Conservation (phyloP, 2,329 filamentous ascomycete species). For the Achaetomium macrosporum region DNA sequence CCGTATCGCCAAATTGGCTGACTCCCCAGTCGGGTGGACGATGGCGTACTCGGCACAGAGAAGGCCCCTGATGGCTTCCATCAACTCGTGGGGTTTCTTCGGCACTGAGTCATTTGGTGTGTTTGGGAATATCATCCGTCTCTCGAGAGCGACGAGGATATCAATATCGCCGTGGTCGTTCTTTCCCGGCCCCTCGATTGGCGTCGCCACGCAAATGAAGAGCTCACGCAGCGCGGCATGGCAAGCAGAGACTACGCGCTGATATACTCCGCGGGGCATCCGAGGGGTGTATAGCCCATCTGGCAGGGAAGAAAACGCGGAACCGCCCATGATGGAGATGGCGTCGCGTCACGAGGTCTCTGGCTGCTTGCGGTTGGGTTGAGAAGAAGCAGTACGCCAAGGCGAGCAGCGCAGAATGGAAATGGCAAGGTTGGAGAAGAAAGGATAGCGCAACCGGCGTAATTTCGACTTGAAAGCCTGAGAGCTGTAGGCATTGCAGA, state of each 20-base stretch:
- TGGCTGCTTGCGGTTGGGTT: neutral
- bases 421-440: neutral
- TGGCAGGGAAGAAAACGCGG: constrained; percentile 45
- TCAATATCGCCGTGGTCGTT: constrained; percentile 67
- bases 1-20: constrained; percentile 48
- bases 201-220: constrained; percentile 51
- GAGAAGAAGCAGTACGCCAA: neutral
- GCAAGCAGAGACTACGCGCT: constrained; percentile 41
- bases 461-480: no score
- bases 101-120: neutral
- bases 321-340: constrained; percentile 58
- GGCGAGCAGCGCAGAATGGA: neutral
- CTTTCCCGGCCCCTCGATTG: constrained; percentile 66
- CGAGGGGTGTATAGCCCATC: constrained; percentile 56
- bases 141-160: constrained; percentile 48
- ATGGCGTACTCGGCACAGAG: constrained; percentile 43
- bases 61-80: constrained; percentile 31
- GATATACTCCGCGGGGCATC: constrained; percentile 56
- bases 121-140: constrained; percentile 11
- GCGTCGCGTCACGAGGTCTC: no score
- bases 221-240: constrained; percentile 42
- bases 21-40: constrained; percentile 21
- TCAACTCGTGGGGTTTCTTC: constrained; percentile 9
- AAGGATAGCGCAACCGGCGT: neutral
- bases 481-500: no score